phyloP scores from a whole-genome alignment of 2,329 filamentous ascomycete genomes.

The Calonectria pseudoturangicola region DNA sequence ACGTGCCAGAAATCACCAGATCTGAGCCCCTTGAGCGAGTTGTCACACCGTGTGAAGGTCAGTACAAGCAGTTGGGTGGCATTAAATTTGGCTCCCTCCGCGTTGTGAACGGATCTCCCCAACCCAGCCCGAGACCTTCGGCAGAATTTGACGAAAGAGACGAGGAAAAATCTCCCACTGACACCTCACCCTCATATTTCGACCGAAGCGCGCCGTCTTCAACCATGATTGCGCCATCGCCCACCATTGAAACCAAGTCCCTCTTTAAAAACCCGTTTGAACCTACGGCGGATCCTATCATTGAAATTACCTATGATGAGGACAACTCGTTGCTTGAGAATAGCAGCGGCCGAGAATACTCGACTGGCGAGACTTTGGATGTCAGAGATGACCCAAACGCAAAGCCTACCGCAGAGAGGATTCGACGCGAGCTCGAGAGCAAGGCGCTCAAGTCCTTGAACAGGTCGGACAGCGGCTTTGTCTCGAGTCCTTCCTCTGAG shows the following conservation, averaged over 20 bases:
- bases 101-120: constrained; percentile 77
- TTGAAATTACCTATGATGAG: neutral
- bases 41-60: constrained; percentile 68
- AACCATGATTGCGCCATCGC: constrained; percentile 26
- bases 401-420: constrained; percentile 58
- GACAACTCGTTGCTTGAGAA: constrained; percentile 43
- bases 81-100: constrained; percentile 78
- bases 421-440: constrained; percentile 48
- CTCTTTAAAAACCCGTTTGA: constrained; percentile 7
- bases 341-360: constrained; percentile 58
- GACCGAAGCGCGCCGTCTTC: constrained; percentile 33
- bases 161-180: constrained; percentile 31
- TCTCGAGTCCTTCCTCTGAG: constrained; percentile 67
- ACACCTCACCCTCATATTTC: constrained; percentile 38
- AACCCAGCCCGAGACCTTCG: constrained; percentile 61
- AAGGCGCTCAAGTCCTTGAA: constrained; percentile 49
- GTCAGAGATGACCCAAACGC: constrained; percentile 66
- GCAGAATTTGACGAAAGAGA: constrained; percentile 41
- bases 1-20: constrained; percentile 54
- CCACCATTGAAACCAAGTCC: constrained; percentile 10
- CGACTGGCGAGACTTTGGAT: constrained; percentile 61
- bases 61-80: constrained; percentile 76
- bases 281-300: neutral
- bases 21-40: constrained; percentile 52
- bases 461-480: constrained; percentile 69